phyloP scores from a whole-genome alignment of 345 rosid genomes.

The Eucalyptus erythrocorys region DNA sequence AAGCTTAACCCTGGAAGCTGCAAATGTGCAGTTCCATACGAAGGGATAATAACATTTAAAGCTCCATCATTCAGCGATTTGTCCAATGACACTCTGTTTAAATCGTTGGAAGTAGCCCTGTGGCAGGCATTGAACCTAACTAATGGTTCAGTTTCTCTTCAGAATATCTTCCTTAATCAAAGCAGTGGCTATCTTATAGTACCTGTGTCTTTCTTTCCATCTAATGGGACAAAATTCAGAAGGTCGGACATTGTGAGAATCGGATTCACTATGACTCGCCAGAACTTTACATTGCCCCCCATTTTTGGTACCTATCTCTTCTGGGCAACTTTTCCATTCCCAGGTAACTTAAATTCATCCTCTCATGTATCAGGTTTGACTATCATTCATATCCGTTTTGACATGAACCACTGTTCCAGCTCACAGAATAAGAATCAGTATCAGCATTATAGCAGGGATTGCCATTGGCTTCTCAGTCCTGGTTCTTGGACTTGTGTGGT shows the following conservation, averaged over 20 bases:
- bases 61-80: constrained; percentile 66
- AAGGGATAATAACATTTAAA: constrained; percentile 72
- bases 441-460: constrained; percentile 30
- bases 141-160: constrained; percentile 77
- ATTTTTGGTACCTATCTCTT: constrained; percentile 80
- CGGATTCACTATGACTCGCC: constrained; percentile 66
- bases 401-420: not conserved
- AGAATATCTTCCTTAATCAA: constrained; percentile 50
- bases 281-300: constrained; percentile 70
- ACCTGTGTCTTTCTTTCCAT: constrained; percentile 71
- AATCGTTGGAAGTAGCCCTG: constrained; percentile 62
- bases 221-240: constrained; percentile 43
- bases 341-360: constrained; percentile 28
- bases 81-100: constrained; percentile 47
- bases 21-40: constrained; percentile 76
- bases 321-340: constrained; percentile 58
- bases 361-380: not conserved
- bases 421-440: constrained; percentile 26
- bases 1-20: constrained; percentile 88
- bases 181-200: constrained; percentile 73
- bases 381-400: constrained; percentile 14
- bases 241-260: constrained; percentile 51
- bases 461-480: constrained; percentile 34
- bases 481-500: constrained; percentile 49
- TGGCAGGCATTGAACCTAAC: constrained; percentile 55